These are phyloP conservation scores for Galerina sulciceps DNA, from an alignment of 768 basidiomycete species.

Conservation along the genomic window DNA sequence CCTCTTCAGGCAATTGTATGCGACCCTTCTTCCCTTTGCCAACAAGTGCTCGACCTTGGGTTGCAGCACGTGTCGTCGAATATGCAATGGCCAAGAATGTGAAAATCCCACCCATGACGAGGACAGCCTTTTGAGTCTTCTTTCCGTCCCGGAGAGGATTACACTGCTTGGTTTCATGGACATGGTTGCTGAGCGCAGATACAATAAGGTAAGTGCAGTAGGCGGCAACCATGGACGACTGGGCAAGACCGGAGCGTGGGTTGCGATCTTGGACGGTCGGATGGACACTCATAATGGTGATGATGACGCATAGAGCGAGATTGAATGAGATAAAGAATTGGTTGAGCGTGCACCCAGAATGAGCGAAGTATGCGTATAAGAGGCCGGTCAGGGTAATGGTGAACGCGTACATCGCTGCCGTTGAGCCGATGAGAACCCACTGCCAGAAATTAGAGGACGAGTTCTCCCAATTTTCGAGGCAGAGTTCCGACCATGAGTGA, in stretches of 20 bases:
- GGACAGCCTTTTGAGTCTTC: slow-evolving; percentile 81
- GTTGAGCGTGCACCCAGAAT: slow-evolving; percentile 86
- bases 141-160: slow-evolving; percentile 82
- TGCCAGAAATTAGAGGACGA: slow-evolving; percentile 90
- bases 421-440: slow-evolving; percentile 92
- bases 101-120: slow-evolving; percentile 90
- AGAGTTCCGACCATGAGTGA: slow-evolving; percentile 97
- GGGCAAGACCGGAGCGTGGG: slow-evolving; percentile 92
- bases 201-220: slow-evolving; percentile 97
- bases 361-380: slow-evolving; percentile 91
- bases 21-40: slow-evolving; percentile 71
- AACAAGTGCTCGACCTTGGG: slow-evolving; percentile 88
- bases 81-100: slow-evolving; percentile 99
- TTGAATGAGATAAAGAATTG: slow-evolving; percentile 98
- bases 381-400: slow-evolving; percentile 86
- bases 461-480: slow-evolving; percentile 94
- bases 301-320: slow-evolving; percentile 75
- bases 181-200: slow-evolving; percentile 92
- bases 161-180: slow-evolving; percentile 71
- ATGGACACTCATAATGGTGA: slow-evolving; percentile 82
- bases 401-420: slow-evolving; percentile 84
- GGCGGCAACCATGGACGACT: slow-evolving; percentile 95
- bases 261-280: slow-evolving; percentile 91
- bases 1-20: slow-evolving; percentile 65
- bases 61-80: slow-evolving; percentile 94